Base-by-base conservation (phyloP, 305 asterid species). In the Rubia tinctorum region DNA sequence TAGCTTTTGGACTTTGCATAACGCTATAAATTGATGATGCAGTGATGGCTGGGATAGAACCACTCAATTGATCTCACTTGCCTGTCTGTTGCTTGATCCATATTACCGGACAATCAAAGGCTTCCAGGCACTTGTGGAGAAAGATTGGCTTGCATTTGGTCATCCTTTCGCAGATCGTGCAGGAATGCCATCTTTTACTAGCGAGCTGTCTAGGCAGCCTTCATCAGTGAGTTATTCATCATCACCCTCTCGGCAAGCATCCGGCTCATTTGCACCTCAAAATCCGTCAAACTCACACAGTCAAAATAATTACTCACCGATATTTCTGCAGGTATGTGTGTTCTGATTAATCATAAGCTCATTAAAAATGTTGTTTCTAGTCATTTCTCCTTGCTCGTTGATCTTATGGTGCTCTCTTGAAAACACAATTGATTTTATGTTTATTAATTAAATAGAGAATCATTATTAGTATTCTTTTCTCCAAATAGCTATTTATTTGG, bases 21-120 rank as follows among this genome's bases (percentile, higher is more conserved):
- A 70, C 27, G 4, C 12, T 55, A 55, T 18, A 34, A 20, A 72
- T 75, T 66, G 76, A 30, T 76, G 81, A 71, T 83, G 49, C 83
- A 95, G 99, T 84, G 99, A 95, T 87, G 99, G 99, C 75, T 95
- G 99, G 99, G 99, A 95, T 79, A 89, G 99, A 86, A 95, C 99
- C 67, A 86, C 96, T 71, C 99, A 95, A 81, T 80, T 95, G 86
- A 93, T 95, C 67, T 85, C 98, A 68, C 98, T 95, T 77, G 99
- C 99, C 70, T 87, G 92, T 86, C 81, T 95, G 87, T 79, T 95
- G 79, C 99, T 95, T 77, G 99, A 95, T 87, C 99, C 99, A 76
- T 95, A 92, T 80, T 95, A 95, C 81, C 89, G 99, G 79, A 95
- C 98, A 27, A 84, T 95, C 75, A 85, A 78, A 73, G 99, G 99